A percentile compares a stretch with the other conserved stretches of the same genome.
Evolutionary conservation across 495 filamentous ascomycete species (phyloP).

Genomic region (Tuber aestivum): DNA sequence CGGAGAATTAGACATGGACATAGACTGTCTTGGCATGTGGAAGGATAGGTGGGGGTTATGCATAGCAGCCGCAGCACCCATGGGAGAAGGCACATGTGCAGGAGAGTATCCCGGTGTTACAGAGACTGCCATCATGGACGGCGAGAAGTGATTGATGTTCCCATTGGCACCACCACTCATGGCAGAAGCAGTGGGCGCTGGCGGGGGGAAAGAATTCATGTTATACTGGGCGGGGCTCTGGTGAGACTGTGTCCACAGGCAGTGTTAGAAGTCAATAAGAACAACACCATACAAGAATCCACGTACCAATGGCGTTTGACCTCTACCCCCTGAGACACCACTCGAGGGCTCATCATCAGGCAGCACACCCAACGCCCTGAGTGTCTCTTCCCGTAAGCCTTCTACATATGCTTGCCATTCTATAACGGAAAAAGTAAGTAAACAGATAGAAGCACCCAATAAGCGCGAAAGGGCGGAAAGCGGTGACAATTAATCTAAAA

Average conservation of each 20-base stretch:
- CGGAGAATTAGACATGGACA: slow-evolving; percentile 38
- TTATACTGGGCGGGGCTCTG: slow-evolving; percentile 37
- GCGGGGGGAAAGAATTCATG: slow-evolving; percentile 36
- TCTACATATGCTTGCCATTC: slow-evolving; percentile 82
- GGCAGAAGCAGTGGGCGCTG: slow-evolving; percentile 33
- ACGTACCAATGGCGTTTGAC: slow-evolving; percentile 41
- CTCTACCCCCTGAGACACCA: slow-evolving; percentile 43
- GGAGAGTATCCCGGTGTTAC: slow-evolving; percentile 6
- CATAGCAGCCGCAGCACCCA: slow-evolving; percentile 17
- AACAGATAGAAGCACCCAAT: not conserved
- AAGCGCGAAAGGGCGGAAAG: not conserved
- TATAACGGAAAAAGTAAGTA: slow-evolving; percentile 26
- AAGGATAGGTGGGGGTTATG: slow-evolving; percentile 36
- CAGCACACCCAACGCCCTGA: slow-evolving; percentile 80
- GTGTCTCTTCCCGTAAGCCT: slow-evolving; percentile 76
- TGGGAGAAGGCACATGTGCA: slow-evolving; percentile 31
- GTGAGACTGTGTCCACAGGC: slow-evolving; percentile 28
- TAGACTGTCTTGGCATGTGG: slow-evolving; percentile 39
- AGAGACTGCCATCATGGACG: slow-evolving; percentile 26
- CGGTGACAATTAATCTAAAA: not conserved
- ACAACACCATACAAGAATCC: slow-evolving; percentile 1
- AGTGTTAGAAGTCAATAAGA: slow-evolving; percentile 17
- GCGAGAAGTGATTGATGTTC: slow-evolving; percentile 34
- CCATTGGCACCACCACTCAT: slow-evolving; percentile 40
- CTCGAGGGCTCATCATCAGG: slow-evolving; percentile 60